Conservation (phyloP, 768 basidiomycete genomes). For the Lanmaoa pseudosensibilis region DNA sequence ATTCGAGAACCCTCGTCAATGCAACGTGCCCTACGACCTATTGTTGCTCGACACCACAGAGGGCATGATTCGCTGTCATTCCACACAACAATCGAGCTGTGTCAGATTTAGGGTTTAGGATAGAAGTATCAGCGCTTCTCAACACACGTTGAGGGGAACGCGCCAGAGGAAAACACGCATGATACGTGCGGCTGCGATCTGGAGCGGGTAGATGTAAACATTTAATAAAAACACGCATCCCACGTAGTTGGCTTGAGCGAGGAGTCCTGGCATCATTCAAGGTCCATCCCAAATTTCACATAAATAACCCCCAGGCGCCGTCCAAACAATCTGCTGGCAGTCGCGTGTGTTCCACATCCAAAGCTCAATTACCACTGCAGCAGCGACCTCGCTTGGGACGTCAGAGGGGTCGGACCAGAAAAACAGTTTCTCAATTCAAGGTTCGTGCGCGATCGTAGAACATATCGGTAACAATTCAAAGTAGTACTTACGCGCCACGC, state of each 20-base stretch:
- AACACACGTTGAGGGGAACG: slow-evolving; percentile 19
- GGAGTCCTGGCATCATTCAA: too few species aligned
- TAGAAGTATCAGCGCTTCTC: background rate
- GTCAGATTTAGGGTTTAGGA: slow-evolving; percentile 12
- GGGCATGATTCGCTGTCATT: background rate
- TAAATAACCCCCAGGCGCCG: too few species aligned
- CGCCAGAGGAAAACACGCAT: slow-evolving; percentile 20
- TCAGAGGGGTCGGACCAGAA: too few species aligned
- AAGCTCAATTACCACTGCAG: too few species aligned
- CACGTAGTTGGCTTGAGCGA: background rate
- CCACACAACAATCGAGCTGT: background rate
- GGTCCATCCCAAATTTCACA: too few species aligned
- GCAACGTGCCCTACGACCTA: slow-evolving; percentile 10
- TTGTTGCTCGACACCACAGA: background rate
- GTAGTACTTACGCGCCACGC: too few species aligned
- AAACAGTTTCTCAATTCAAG: too few species aligned
- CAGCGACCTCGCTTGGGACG: too few species aligned
- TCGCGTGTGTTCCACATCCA: slow-evolving; percentile 19
- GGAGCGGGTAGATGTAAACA: background rate
- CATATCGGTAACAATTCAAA: too few species aligned
- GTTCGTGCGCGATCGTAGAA: too few species aligned
- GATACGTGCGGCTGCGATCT: slow-evolving; percentile 22
- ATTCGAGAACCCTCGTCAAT: background rate
- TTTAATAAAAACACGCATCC: background rate
- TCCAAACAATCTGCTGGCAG: too few species aligned